phyloP scores from a whole-genome alignment of 2,329 filamentous ascomycete genomes.

The Fusarium sp. region DNA sequence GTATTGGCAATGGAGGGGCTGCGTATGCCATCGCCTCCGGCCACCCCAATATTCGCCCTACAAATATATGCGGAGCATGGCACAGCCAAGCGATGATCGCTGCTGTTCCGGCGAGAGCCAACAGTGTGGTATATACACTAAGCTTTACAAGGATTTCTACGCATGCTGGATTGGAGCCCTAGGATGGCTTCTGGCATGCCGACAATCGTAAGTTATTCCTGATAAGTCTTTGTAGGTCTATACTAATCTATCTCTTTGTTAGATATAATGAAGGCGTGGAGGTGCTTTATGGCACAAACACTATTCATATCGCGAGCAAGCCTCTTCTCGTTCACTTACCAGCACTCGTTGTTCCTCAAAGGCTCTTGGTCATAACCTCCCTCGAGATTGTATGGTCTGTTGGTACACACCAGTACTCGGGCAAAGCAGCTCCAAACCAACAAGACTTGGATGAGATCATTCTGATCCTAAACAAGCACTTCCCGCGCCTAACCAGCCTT shows the following conservation, averaged over 20 bases:
- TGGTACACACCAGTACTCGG: too few species aligned
- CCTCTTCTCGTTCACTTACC: background rate
- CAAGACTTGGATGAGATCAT: background rate
- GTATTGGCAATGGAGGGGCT: conserved; percentile 12
- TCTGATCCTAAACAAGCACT: background rate
- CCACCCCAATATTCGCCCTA: too few species aligned
- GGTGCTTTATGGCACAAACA: conserved; percentile 1
- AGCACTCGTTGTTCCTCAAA: background rate
- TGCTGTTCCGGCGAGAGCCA: background rate
- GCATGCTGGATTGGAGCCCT: background rate
- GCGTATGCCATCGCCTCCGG: conserved; percentile 6
- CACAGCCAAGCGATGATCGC: too few species aligned
- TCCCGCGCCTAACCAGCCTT: too few species aligned
- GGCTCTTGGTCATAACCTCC: background rate
- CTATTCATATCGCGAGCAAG: background rate
- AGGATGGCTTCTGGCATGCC: background rate
- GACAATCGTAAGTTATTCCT: conserved; percentile 1
- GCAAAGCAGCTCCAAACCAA: too few species aligned
- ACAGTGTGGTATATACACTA: too few species aligned
- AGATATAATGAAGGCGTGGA: background rate
- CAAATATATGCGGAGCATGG: too few species aligned
- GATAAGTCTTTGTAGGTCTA: too few species aligned
- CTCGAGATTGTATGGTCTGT: background rate
- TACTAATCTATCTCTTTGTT: background rate
- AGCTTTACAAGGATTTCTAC: too few species aligned